A percentile compares a stretch with the other conserved stretches of the same genome.
phyloP scores from a whole-genome alignment of 441 rosid species.

The Pelargonium citronellum region DNA sequence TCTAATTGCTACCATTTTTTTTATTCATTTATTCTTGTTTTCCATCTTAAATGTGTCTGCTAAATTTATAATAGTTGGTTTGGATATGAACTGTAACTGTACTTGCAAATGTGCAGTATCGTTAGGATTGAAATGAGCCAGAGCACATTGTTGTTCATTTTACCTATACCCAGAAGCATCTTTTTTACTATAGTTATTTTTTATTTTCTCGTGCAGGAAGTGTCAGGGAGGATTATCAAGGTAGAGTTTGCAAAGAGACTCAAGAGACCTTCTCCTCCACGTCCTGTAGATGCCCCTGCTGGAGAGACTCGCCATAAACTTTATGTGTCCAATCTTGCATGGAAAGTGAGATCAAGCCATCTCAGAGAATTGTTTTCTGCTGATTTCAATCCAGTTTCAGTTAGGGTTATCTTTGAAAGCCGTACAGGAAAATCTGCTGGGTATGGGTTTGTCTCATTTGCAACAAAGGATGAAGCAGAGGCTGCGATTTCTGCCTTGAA shows the following conservation, averaged over 20 bases:
- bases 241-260: constrained; percentile 68
- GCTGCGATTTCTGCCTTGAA: constrained; percentile 57
- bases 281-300: constrained; percentile 22
- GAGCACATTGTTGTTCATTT: not conserved
- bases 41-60: not conserved
- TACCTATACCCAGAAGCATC: not conserved
- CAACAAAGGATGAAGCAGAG: constrained; percentile 79
- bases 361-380: constrained; percentile 63
- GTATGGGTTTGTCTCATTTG: constrained; percentile 81
- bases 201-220: constrained; percentile 43
- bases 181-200: constrained; percentile 1
- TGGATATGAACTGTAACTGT: not conserved
- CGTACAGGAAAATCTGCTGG: constrained; percentile 68
- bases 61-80: not conserved
- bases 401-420: constrained; percentile 58
- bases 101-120: not conserved
- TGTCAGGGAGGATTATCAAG: constrained; percentile 64
- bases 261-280: constrained; percentile 39
- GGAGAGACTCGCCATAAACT: constrained; percentile 63
- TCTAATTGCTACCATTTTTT: not conserved
- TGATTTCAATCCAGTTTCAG: constrained; percentile 51
- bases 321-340: constrained; percentile 73
- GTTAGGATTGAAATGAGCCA: not conserved
- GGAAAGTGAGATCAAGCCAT: constrained; percentile 79
- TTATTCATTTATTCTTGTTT: not conserved